Evolutionary conservation across 2,329 filamentous ascomycete genomes (phyloP).

Genomic region (Diaporthe sp.): DNA sequence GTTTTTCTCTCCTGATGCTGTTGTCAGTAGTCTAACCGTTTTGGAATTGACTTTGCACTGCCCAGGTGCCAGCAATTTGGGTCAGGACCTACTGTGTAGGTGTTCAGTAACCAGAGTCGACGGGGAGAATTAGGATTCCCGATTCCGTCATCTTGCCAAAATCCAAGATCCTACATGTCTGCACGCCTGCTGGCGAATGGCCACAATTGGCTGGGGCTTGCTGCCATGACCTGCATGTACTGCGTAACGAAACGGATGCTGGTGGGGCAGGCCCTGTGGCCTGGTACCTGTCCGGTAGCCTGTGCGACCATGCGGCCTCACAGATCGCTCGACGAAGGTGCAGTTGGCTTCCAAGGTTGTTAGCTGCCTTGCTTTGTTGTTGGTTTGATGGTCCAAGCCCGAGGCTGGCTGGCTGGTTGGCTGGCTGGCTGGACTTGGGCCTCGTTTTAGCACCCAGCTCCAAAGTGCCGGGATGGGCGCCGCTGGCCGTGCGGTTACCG

Average conservation of each 20-base stretch:
- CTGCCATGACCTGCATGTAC: conserved; percentile 19
- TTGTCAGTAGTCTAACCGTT: background rate
- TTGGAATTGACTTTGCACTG: background rate
- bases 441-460: conserved; percentile 25
- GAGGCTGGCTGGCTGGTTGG: background rate
- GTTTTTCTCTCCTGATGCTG: background rate
- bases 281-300: conserved; percentile 10
- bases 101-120: background rate
- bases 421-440: background rate
- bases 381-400: conserved; percentile 11
- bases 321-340: background rate
- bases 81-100: too few relatives aligned
- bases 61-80: background rate
- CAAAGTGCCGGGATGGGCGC: conserved; percentile 24
- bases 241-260: conserved; percentile 11
- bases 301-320: background rate
- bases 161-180: conserved; percentile 7
- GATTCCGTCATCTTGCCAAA: conserved; percentile 8
- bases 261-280: background rate
- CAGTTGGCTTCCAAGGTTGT: background rate
- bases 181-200: background rate
- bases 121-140: background rate
- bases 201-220: conserved; percentile 13
- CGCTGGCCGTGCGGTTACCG: conserved; percentile 13
- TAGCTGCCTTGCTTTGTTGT: background rate